Base-by-base conservation (phyloP, 306 rosid species). In the Glycyrrhiza uralensis region DNA sequence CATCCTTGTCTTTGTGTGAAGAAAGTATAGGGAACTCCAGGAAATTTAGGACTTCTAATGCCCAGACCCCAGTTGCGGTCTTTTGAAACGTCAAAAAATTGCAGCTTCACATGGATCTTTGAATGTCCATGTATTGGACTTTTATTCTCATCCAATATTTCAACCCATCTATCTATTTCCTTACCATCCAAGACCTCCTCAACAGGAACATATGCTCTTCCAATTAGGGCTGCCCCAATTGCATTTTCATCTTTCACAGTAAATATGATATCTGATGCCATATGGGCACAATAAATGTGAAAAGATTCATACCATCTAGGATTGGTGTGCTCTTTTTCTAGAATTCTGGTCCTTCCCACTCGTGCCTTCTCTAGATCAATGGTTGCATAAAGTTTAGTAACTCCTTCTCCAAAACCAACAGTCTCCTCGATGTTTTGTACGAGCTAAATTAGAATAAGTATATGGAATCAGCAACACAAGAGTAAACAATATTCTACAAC, bases 281-380 rank as follows among this genome's bases (percentile, higher is more conserved):
- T 33, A 33, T 88, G 90, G 57, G 90, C 90, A 30, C 92, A 88
- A 7, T 88, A 88, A 30, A 88, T 85, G 75, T 88, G 92, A 47
- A 88, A 88, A 32, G 92, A 88, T 74, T 88, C 92, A 0, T 83
- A 39, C 92, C 92, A 88, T 73, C 47, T 76, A 30, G 89, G 90
- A 68, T 75, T 88, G 7, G 57, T 47, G 28, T 65, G 78, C 13
- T 77, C 86, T 30, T 81, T 83, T 62, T 83, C 90, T 33, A 88
- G 4, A 15, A 61, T 82, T 50, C 90, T 82, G n/a, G 93, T 88
- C 67, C 81, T 85, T 66, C 90, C 93, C 19, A 83, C 90, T 62
- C 93, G 80, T 24, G 93, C 90, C 74, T 88, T 88, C 60, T 85
- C 90, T 39, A 88, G 77, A 81, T 85, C 93, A 74, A 85, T 76